Conservation (phyloP, 2,329 filamentous ascomycete genomes). For the Tolypocladium amazonense region DNA sequence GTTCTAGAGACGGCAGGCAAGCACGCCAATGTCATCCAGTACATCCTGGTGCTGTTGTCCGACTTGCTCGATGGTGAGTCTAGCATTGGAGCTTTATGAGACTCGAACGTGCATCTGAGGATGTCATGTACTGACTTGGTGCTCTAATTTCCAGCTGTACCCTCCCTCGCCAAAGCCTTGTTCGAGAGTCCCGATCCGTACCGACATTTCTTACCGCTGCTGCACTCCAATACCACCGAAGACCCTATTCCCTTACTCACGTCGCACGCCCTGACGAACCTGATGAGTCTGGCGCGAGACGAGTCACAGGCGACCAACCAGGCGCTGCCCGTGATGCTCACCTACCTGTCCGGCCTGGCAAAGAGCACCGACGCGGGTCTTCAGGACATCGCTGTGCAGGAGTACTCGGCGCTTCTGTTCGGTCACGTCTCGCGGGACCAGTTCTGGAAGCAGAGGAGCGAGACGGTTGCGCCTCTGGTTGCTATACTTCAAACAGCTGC, state of each 20-base stretch:
- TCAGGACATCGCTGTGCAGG: slow-evolving; percentile 90
- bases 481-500: slow-evolving; percentile 74
- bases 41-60: slow-evolving; percentile 79
- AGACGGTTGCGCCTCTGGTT: slow-evolving; percentile 74
- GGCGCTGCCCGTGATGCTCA: slow-evolving; percentile 72
- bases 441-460: slow-evolving; percentile 84
- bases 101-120: neutral
- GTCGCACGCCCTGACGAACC: slow-evolving; percentile 71
- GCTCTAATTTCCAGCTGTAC: slow-evolving; percentile 52
- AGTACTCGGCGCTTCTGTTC: slow-evolving; percentile 77
- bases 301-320: slow-evolving; percentile 56
- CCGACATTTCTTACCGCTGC: slow-evolving; percentile 72
- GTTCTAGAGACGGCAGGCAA: slow-evolving; percentile 80
- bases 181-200: slow-evolving; percentile 70
- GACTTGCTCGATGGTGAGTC: slow-evolving; percentile 75
- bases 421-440: slow-evolving; percentile 63
- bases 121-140: neutral
- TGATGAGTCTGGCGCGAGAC: slow-evolving; percentile 61
- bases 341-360: slow-evolving; percentile 73
- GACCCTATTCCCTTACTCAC: slow-evolving; percentile 85
- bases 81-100: neutral
- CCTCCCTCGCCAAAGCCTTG: slow-evolving; percentile 65
- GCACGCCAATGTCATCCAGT: slow-evolving; percentile 85
- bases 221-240: slow-evolving; percentile 63
- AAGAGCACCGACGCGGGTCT: slow-evolving; percentile 80